Base-by-base conservation (phyloP, 306 rosid genomes). In the Fragaria ananassa region DNA sequence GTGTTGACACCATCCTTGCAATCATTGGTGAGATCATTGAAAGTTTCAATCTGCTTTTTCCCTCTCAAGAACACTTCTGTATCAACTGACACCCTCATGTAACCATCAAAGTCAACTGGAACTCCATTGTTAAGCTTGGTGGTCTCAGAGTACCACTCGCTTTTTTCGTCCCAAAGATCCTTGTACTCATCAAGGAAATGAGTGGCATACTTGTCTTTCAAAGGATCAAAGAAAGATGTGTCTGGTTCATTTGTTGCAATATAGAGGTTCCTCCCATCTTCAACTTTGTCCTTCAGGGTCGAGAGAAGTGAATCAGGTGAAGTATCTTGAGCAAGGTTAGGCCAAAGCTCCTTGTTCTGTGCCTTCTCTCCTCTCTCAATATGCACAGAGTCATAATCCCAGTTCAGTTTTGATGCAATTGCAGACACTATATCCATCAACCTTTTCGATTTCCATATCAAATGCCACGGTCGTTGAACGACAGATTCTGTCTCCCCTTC, bases 11-110 rank as follows among this genome's bases (percentile, higher is more conserved):
- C 99, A 46, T 96, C 97, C 90, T 96, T 92, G 89, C 99, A 96
- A 77, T 96, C 98, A 56, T 84, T 91, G 6, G 98, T 93, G 83
- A 92, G 90, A 83, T 89, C 98, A 56, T 92, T 96, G 90, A 96
- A 96, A 34, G 99, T 96, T 78, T 96, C 99, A 10, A 90, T 81
- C 89, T 91, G 99, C 79, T 87, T 92, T 79, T 96, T 92, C 79
- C 99, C 99, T 88, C 98, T 89, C 88, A 96, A 82, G 87, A 92
- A 96, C 79, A 96, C 97, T 83, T 93, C 98, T 27, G 99, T 93
- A 82, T 96, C 98, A 42, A 96, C 85, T 39, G 99, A 92, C 58
- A 88, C 89, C 86, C 93, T 93, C 99, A 96, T 96, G 86, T 93
- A 96, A 63, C 98, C 99, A 82, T 96, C 99, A 53, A 96, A 92